Evolutionary conservation across 345 rosid species (phyloP).

Genomic region (Aquilaria malaccensis): DNA sequence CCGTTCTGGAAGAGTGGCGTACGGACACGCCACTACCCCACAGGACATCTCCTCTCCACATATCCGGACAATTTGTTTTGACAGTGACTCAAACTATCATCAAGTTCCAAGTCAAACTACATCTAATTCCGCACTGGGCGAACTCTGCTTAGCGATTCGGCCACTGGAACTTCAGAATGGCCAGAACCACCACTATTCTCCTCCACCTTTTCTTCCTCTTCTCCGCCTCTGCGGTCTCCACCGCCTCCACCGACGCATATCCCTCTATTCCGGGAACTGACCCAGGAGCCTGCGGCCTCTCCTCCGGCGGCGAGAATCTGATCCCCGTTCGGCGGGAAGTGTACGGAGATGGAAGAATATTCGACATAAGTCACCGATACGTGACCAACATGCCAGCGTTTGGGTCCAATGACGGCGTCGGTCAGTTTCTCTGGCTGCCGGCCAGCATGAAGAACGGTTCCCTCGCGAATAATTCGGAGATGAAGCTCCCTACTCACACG

Average conservation of each 20-base stretch:
- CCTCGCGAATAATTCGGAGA: conserved; percentile 69
- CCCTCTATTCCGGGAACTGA: conserved; percentile 29
- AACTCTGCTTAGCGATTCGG: background rate
- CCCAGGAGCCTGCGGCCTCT: conserved; percentile 10
- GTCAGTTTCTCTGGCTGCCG: conserved; percentile 52
- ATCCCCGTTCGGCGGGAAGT: conserved; percentile 71
- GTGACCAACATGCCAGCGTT: conserved; percentile 56
- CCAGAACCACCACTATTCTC: conserved; percentile 7
- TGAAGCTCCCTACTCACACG: conserved; percentile 79
- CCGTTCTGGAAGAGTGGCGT: too few species aligned
- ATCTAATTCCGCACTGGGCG: too few species aligned
- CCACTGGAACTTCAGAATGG: background rate
- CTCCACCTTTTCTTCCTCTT: conserved; percentile 17
- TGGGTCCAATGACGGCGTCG: conserved; percentile 42
- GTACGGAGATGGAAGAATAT: conserved; percentile 55
- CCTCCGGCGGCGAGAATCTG: conserved; percentile 18
- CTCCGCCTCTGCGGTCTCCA: conserved; percentile 9
- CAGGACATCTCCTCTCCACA: too few species aligned
- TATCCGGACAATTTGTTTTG: too few species aligned
- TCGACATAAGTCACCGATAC: conserved; percentile 77
- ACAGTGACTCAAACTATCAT: background rate
- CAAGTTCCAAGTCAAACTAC: background rate
- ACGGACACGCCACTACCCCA: too few species aligned
- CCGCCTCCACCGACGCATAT: conserved; percentile 18
- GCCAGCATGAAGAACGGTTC: conserved; percentile 94